Conservation (phyloP, 1,284 basidiomycete species). For the Limonomyces culmigenus region DNA sequence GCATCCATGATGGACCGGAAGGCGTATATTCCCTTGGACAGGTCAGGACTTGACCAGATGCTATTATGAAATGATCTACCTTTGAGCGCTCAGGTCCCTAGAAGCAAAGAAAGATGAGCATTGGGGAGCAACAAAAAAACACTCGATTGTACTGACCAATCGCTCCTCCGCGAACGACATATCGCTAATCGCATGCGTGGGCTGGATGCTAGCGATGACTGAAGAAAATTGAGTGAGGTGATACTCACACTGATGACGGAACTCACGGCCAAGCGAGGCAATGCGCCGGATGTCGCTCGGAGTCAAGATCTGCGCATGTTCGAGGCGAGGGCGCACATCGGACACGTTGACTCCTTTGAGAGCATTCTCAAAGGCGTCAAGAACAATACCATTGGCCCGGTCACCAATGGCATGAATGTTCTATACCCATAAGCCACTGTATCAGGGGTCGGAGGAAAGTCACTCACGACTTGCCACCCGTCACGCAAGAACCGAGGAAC, state of each 20-base stretch:
- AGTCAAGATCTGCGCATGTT: constrained; percentile 80
- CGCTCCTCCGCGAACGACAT: constrained; percentile 83
- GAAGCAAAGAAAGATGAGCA: background rate
- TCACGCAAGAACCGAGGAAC: constrained; percentile 59
- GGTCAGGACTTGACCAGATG: constrained; percentile 51
- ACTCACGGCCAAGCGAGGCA: constrained; percentile 60
- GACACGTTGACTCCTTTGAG: constrained; percentile 39
- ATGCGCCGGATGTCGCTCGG: constrained; percentile 57
- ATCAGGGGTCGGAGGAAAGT: background rate
- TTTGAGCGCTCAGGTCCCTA: constrained; percentile 70
- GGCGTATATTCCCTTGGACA: constrained; percentile 75
- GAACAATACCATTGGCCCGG: constrained; percentile 69
- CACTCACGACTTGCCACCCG: constrained; percentile 66
- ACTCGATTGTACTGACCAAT: constrained; percentile 51
- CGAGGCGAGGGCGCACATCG: constrained; percentile 63
- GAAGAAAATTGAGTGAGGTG: constrained; percentile 1
- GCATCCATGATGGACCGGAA: constrained; percentile 57
- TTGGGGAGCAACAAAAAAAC: background rate
- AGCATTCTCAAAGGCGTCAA: constrained; percentile 67
- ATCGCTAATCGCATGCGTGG: constrained; percentile 76
- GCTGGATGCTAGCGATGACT: constrained; percentile 75
- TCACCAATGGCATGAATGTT: constrained; percentile 90
- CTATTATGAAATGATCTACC: constrained; percentile 23
- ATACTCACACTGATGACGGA: constrained; percentile 31
- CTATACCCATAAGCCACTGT: constrained; percentile 18